Evolutionary conservation across 495 filamentous ascomycete species (phyloP).

Genomic region (Aspergillus conjunctus): DNA sequence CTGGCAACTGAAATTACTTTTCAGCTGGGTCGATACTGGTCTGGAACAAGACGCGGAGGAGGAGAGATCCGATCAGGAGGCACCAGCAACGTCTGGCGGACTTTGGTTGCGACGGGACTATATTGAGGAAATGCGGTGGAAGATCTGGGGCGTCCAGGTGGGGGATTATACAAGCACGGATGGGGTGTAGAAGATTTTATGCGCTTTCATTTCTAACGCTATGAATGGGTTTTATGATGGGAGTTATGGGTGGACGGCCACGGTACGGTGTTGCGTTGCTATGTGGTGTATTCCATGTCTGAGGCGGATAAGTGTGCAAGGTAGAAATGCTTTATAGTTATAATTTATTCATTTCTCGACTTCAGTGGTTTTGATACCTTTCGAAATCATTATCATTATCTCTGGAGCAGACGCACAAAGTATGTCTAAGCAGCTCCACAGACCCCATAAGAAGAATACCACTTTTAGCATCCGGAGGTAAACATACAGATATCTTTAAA

Average conservation of each 20-base stretch:
- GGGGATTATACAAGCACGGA: conserved; percentile 49
- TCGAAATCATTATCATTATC: too few species aligned
- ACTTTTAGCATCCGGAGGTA: background rate
- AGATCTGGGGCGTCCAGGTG: conserved; percentile 59
- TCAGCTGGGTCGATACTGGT: conserved; percentile 73
- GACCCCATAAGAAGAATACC: background rate
- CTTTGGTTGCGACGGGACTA: conserved; percentile 48
- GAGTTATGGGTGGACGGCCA: background rate
- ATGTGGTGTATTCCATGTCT: too few species aligned
- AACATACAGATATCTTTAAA: background rate
- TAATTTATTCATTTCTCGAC: too few species aligned
- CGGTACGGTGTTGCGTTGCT: too few species aligned
- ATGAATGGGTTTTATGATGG: background rate
- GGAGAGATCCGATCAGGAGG: conserved; percentile 27
- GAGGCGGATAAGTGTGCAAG: too few species aligned
- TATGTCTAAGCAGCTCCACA: background rate
- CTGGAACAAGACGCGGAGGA: conserved; percentile 10
- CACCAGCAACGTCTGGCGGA: conserved; percentile 25
- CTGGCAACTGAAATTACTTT: conserved; percentile 74
- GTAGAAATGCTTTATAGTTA: too few species aligned
- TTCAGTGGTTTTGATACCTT: too few species aligned
- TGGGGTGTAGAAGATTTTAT: too few species aligned
- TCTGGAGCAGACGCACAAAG: background rate
- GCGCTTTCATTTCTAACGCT: too few species aligned
- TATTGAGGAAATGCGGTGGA: conserved; percentile 48